Evolutionary conservation across 495 filamentous ascomycete species (phyloP).

Genomic region (Apiosordaria backusii): DNA sequence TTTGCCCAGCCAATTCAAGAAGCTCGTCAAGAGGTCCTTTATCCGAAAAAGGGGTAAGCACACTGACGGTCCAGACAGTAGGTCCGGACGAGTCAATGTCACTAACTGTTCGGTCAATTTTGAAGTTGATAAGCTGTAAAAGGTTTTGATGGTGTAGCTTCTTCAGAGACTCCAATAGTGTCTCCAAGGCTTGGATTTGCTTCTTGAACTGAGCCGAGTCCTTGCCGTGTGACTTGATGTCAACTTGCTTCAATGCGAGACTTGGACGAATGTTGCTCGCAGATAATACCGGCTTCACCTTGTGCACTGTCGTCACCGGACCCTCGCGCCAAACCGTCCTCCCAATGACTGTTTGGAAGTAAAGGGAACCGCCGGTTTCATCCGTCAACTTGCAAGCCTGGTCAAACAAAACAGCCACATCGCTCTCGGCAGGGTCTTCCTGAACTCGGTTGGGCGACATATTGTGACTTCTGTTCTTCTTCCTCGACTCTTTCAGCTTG

Average conservation of each 20-base stretch:
- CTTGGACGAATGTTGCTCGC: conserved; percentile 51
- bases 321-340: conserved; percentile 57
- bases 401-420: conserved; percentile 61
- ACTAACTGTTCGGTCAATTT: conserved; percentile 54
- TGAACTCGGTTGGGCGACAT: conserved; percentile 26
- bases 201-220: conserved; percentile 59
- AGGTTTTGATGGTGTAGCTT: conserved; percentile 73
- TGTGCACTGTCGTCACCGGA: conserved; percentile 58
- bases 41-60: conserved; percentile 73
- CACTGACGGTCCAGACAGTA: conserved; percentile 68
- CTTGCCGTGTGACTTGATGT: conserved; percentile 54
- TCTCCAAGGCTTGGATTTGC: conserved; percentile 62
- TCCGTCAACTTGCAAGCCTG: conserved; percentile 60
- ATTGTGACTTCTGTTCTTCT: conserved; percentile 38
- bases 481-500: conserved; percentile 53
- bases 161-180: conserved; percentile 66
- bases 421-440: conserved; percentile 30
- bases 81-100: conserved; percentile 36
- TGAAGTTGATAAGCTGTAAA: conserved; percentile 74
- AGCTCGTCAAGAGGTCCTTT: conserved; percentile 81
- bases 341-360: conserved; percentile 62
- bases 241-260: conserved; percentile 67
- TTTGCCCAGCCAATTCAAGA: conserved; percentile 68
- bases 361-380: conserved; percentile 49
- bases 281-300: conserved; percentile 60